A percentile compares a stretch with the other conserved stretches of the same genome.
These are phyloP conservation scores for Cardamine chenopodiifolia DNA, from an alignment of 345 rosid genomes.

Conservation along the genomic window DNA sequence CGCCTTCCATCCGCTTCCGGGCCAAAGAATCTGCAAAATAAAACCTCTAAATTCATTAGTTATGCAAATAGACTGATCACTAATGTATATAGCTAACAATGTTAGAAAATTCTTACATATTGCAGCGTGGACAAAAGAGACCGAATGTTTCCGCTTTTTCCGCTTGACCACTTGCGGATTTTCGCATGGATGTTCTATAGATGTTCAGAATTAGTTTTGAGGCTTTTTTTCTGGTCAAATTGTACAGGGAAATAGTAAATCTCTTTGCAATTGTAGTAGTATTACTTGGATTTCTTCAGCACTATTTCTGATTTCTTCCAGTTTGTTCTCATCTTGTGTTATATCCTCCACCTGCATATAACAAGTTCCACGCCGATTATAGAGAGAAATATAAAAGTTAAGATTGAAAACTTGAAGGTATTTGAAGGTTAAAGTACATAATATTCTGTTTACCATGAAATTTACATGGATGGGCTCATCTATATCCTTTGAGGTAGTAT, in stretches of 20 bases:
- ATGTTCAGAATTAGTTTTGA: not conserved
- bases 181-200: slow-evolving; percentile 65
- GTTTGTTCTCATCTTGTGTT: slow-evolving; percentile 47
- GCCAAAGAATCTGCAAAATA: slow-evolving; percentile 72
- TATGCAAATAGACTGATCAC: not conserved
- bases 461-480: slow-evolving; percentile 54
- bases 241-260: not conserved
- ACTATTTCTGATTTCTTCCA: slow-evolving; percentile 34
- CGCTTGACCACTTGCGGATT: slow-evolving; percentile 74
- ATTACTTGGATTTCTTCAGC: slow-evolving; percentile 59
- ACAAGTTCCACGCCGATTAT: not conserved
- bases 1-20: slow-evolving; percentile 84
- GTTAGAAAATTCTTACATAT: slow-evolving; percentile 59
- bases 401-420: not conserved
- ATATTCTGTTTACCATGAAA: slow-evolving; percentile 28
- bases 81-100: not conserved
- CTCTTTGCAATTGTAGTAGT: not conserved
- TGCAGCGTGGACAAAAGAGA: slow-evolving; percentile 90
- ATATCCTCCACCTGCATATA: slow-evolving; percentile 62
- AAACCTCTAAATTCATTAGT: not conserved
- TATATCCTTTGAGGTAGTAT: slow-evolving; percentile 47
- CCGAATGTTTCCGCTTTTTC: slow-evolving; percentile 87
- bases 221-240: not conserved
- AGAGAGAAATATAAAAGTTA: not conserved
- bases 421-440: not conserved